Conservation (phyloP, 2,329 filamentous ascomycete species). For the Tolypocladium album region DNA sequence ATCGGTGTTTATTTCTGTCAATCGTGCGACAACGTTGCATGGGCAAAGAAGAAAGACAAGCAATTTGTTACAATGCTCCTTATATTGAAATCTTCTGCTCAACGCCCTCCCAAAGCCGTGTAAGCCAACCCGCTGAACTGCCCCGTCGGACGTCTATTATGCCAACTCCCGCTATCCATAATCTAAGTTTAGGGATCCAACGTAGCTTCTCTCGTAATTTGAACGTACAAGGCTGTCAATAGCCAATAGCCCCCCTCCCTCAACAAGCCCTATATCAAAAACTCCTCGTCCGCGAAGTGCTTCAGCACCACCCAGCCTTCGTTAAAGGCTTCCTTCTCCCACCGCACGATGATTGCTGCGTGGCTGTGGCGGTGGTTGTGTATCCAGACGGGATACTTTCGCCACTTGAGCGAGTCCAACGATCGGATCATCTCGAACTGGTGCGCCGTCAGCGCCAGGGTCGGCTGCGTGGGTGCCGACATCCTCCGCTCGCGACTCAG, state of each 20-base stretch:
- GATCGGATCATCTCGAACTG: slow-evolving; percentile 81
- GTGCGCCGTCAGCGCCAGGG: slow-evolving; percentile 63
- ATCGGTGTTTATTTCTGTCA: background rate
- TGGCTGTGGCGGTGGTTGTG: slow-evolving; percentile 72
- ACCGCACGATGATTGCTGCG: slow-evolving; percentile 79
- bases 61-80: too few species aligned
- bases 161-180: background rate
- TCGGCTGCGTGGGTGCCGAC: slow-evolving; percentile 45
- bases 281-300: slow-evolving; percentile 73
- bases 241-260: background rate
- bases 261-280: slow-evolving; percentile 29
- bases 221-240: background rate
- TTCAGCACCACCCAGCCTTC: slow-evolving; percentile 70
- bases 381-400: slow-evolving; percentile 62
- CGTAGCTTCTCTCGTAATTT: background rate
- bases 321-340: slow-evolving; percentile 52
- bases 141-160: background rate
- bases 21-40: background rate
- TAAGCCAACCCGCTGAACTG: background rate
- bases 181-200: background rate
- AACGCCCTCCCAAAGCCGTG: background rate
- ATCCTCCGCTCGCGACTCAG: slow-evolving; percentile 30
- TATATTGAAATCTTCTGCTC: background rate
- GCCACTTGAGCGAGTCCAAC: slow-evolving; percentile 56
- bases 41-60: background rate